Conservation (phyloP, 345 rosid genomes). For the Turnera subulata region DNA sequence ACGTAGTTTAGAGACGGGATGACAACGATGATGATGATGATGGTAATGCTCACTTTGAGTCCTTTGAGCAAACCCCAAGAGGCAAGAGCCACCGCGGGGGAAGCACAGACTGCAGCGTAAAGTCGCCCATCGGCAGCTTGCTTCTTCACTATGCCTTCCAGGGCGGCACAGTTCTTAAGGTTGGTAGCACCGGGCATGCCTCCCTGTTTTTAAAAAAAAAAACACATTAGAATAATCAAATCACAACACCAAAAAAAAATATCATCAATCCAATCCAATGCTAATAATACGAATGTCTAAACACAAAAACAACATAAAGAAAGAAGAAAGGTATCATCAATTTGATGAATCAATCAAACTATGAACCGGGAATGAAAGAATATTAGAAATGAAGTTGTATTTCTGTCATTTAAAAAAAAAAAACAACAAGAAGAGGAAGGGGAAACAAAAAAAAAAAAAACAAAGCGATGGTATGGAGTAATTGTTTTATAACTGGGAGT, state of each 20-base stretch:
- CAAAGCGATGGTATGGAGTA: too few species aligned
- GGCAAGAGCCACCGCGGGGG: constrained; percentile 77
- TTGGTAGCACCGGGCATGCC: constrained; percentile 87
- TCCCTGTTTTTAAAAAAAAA: constrained; percentile 45
- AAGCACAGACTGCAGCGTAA: constrained; percentile 82
- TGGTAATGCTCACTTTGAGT: constrained; percentile 44
- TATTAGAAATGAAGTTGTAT: neutral
- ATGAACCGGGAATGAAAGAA: too few species aligned
- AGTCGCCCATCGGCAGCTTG: constrained; percentile 71
- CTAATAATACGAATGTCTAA: too few species aligned
- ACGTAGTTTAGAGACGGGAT: too few species aligned
- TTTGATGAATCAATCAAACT: neutral
- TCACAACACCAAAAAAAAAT: neutral
- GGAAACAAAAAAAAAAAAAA: constrained; percentile 7
- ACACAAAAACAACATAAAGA: too few species aligned
- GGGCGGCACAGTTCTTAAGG: constrained; percentile 55
- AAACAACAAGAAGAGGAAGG: neutral
- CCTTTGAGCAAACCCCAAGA: constrained; percentile 91
- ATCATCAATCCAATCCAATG: too few species aligned
- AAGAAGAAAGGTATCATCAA: neutral
- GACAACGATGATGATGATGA: too few species aligned
- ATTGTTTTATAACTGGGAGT: constrained; percentile 57
- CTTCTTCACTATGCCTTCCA: constrained; percentile 71
- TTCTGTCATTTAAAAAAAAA: neutral
- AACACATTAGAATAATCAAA: neutral